A percentile compares a stretch with the other conserved stretches of the same genome.
These are phyloP conservation scores for Ascomycota sp. DNA, from an alignment of 2,329 filamentous ascomycete genomes.

Conservation along the genomic window DNA sequence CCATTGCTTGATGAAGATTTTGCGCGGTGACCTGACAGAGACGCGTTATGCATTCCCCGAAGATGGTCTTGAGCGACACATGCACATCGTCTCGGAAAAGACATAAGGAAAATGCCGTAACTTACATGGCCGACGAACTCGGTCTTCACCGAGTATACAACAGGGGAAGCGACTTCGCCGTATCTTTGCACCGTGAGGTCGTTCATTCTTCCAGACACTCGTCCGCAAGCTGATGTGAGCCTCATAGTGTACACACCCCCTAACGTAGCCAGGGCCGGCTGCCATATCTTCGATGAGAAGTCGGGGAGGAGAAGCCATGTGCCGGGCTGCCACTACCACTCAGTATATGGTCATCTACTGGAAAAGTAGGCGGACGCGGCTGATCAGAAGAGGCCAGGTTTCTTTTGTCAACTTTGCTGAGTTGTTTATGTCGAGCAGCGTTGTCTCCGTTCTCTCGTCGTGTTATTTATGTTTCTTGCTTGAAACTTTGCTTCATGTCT, in stretches of 20 bases:
- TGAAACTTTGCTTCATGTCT: too few relatives aligned
- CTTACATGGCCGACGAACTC: conserved; percentile 80
- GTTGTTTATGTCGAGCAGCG: too few relatives aligned
- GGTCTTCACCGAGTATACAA: conserved; percentile 71
- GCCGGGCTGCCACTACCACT: conserved; percentile 49
- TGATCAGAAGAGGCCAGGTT: too few relatives aligned
- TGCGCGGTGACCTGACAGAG: conserved; percentile 59
- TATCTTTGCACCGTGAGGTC: conserved; percentile 55
- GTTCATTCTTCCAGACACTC: conserved; percentile 7
- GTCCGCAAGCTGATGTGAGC: conserved; percentile 10
- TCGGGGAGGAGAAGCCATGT: conserved; percentile 56
- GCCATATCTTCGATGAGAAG: conserved; percentile 55
- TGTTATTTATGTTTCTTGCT: too few relatives aligned
- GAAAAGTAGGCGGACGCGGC: conserved; percentile 10
- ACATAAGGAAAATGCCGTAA: conserved; percentile 48
- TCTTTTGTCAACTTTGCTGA: too few relatives aligned
- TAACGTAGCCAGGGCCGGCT: conserved; percentile 65
- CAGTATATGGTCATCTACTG: conserved; percentile 31
- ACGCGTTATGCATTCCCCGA: conserved; percentile 56
- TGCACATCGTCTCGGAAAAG: conserved; percentile 42
- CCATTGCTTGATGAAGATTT: conserved; percentile 80
- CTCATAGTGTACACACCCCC: conserved; percentile 57
- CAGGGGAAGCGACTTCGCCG: conserved; percentile 49
- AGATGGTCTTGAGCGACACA: conserved; percentile 26
- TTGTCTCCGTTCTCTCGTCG: too few relatives aligned